Percentiles rank a stretch among this genome's conserved stretches.
Evolutionary conservation across 2,329 filamentous ascomycete genomes (phyloP).

Genomic region (Phialophora expanda): DNA sequence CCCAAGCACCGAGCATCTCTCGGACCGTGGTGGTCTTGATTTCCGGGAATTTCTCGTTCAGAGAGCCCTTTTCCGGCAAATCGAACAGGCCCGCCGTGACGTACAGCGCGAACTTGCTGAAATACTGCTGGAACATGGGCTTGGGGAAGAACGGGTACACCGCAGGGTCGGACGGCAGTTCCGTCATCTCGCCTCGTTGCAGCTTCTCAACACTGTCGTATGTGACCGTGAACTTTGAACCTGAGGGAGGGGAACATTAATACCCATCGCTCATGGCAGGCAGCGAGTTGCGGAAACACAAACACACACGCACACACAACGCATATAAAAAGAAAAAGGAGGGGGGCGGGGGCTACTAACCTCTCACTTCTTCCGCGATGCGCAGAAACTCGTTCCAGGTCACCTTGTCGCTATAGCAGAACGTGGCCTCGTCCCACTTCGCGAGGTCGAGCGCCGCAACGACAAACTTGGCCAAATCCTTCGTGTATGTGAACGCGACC

Average conservation of each 20-base stretch:
- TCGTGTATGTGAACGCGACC: slow-evolving; percentile 56
- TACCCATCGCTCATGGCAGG: too few species aligned
- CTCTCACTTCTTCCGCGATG: slow-evolving; percentile 51
- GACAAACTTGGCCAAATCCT: slow-evolving; percentile 57
- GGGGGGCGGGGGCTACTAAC: slow-evolving; percentile 41
- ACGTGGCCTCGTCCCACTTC: slow-evolving; percentile 50
- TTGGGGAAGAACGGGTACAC: slow-evolving; percentile 40
- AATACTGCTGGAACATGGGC: slow-evolving; percentile 37
- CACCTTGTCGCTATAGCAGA: slow-evolving; percentile 48
- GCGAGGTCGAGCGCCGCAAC: slow-evolving; percentile 49
- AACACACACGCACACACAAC: too few species aligned
- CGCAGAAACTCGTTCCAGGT: slow-evolving; percentile 54
- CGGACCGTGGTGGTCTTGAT: slow-evolving; percentile 39
- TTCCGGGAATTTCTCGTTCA: slow-evolving; percentile 39
- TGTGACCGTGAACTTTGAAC: slow-evolving; percentile 45
- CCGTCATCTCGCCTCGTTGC: slow-evolving; percentile 45
- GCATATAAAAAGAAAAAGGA: too few species aligned
- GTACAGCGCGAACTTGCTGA: slow-evolving; percentile 34
- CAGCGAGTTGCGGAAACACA: too few species aligned
- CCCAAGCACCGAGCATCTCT: slow-evolving; percentile 26
- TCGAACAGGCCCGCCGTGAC: slow-evolving; percentile 32
- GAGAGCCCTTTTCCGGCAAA: slow-evolving; percentile 22
- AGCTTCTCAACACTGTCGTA: slow-evolving; percentile 45
- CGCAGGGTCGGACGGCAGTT: slow-evolving; percentile 39
- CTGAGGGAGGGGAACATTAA: not conserved